Evolutionary conservation across 148 eudicot genomes (phyloP).

Genomic region (Cornus florida): DNA sequence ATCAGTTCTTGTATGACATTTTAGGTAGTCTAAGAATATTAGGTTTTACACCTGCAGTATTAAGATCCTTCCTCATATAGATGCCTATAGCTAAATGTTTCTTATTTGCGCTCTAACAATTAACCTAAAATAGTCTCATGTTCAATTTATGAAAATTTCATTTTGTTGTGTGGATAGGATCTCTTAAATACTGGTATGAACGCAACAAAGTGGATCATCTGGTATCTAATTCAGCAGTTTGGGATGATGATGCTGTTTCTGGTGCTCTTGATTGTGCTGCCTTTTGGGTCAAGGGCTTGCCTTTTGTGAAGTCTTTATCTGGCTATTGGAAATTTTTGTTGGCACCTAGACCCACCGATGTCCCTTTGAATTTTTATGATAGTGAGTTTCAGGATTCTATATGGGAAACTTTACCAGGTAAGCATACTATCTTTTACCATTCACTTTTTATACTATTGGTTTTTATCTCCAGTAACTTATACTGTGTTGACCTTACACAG

Average conservation of each 20-base stretch:
- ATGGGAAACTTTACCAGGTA: constrained; percentile 91
- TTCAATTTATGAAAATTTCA: background rate
- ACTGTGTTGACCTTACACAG: background rate
- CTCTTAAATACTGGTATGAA: constrained; percentile 82
- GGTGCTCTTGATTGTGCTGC: constrained; percentile 85
- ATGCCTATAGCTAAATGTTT: background rate
- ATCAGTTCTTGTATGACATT: background rate
- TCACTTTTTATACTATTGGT: background rate
- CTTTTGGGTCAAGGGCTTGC: constrained; percentile 87
- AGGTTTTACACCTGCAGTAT: background rate
- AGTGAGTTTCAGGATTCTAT: constrained; percentile 66
- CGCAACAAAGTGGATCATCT: constrained; percentile 70
- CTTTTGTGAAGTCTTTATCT: constrained; percentile 84
- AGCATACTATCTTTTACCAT: background rate
- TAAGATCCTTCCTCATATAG: background rate
- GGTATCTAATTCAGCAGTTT: constrained; percentile 60
- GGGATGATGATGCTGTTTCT: constrained; percentile 89
- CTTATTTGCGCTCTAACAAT: background rate
- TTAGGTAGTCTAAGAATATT: background rate
- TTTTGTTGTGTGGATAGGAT: constrained; percentile 38
- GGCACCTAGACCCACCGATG: constrained; percentile 53
- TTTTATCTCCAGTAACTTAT: constrained; percentile 3
- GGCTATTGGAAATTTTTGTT: constrained; percentile 86
- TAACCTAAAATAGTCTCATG: background rate
- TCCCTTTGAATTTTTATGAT: constrained; percentile 55